Evolutionary conservation across 345 rosid species (phyloP).

Genomic region (Dipteronia sinensis): DNA sequence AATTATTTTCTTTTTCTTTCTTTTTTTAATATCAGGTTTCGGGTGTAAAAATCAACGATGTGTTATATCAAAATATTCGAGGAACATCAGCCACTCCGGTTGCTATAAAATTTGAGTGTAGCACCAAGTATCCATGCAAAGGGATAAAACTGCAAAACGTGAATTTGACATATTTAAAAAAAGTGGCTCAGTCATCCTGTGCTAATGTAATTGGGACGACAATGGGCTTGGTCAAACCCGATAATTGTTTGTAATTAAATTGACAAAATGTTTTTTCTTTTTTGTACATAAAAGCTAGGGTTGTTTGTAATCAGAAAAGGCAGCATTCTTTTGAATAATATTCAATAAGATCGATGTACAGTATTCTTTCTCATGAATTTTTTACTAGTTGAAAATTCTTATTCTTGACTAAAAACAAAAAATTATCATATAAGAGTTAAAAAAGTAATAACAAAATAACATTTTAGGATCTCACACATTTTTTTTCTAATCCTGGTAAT

Average conservation of each 20-base stretch:
- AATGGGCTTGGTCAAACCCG: conserved; percentile 31
- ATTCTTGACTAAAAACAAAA: too few relatives aligned
- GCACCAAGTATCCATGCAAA: conserved; percentile 34
- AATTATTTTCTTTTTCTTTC: background rate
- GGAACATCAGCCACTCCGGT: conserved; percentile 45
- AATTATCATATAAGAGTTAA: too few relatives aligned
- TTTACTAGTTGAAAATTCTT: too few relatives aligned
- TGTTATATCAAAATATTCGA: conserved; percentile 35
- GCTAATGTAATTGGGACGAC: conserved; percentile 30
- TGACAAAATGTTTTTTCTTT: too few relatives aligned
- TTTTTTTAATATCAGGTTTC: conserved; percentile 17
- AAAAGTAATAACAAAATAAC: too few relatives aligned
- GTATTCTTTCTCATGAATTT: too few relatives aligned
- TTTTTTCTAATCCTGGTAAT: too few relatives aligned
- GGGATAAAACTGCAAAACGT: conserved; percentile 34
- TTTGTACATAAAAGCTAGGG: too few relatives aligned
- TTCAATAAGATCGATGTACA: background rate
- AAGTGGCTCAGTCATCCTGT: conserved; percentile 38
- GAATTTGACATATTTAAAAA: conserved; percentile 24
- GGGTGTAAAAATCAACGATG: conserved; percentile 36
- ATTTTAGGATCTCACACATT: too few relatives aligned
- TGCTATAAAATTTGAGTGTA: conserved; percentile 44
- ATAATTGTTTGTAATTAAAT: conserved; percentile 28
- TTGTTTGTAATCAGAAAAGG: background rate
- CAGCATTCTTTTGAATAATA: background rate